phyloP scores from a whole-genome alignment of 345 rosid genomes.

The Syzygium grande region DNA sequence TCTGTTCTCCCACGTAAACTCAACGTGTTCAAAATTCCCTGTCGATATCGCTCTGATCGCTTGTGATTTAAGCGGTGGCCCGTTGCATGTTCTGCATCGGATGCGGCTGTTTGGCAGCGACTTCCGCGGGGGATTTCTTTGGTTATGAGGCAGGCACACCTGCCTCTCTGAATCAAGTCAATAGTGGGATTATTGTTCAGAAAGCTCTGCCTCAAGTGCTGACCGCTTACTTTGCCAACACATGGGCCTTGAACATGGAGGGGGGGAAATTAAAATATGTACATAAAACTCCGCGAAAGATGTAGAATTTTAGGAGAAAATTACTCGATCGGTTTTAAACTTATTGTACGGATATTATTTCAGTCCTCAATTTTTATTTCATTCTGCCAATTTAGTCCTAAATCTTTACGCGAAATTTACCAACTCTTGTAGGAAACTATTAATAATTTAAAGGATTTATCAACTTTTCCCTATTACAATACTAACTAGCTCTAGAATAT shows the following conservation, averaged over 20 bases:
- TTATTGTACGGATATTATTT: rapidly evolving
- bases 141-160: background rate
- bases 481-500: background rate
- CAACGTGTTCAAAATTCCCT: background rate
- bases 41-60: background rate
- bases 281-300: no score
- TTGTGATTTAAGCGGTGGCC: background rate
- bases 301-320: background rate
- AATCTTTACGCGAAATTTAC: rapidly evolving
- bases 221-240: background rate
- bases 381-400: background rate
- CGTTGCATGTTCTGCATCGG: background rate
- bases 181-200: background rate
- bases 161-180: background rate
- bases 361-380: background rate
- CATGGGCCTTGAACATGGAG: background rate
- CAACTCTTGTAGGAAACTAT: background rate
- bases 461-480: background rate
- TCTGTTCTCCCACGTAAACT: background rate
- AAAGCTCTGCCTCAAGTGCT: background rate
- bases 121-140: background rate
- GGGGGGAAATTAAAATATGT: background rate
- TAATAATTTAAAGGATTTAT: background rate
- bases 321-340: background rate
- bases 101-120: background rate